Evolutionary conservation across 129 eudicot species (phyloP), one percentile per base, ranked within the genome.

Genomic region (Flaveria ramosissima): DNA sequence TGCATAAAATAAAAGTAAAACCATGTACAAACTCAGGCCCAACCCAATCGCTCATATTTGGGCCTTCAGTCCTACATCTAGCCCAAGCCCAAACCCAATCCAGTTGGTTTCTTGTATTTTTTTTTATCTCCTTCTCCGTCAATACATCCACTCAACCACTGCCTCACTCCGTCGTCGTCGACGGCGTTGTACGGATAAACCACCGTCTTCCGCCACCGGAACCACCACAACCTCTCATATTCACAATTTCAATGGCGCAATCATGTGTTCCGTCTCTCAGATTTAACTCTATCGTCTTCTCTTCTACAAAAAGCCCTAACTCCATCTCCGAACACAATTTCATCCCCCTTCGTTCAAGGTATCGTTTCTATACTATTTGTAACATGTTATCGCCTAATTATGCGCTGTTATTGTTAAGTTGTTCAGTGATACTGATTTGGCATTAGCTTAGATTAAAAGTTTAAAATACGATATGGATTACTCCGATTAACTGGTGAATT

Each of bases 311-410:
- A 81, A 77, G 78, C 73, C 78, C 79, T 78, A 79, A 30, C 61
- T 74, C 78, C 43, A 8, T 55, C 1, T 46, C 86, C 46, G 73
- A 71, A 42, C 72, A 56, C 70, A 81, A 62, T 26, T 43, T 68
- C 60, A 75, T 80, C 80, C 83, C 92, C 27, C 87, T 85, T 80
- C 83, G 63, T 74, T 80, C 86, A 50, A 83, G 93, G 92, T 88
- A 66, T n/a, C 21, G 56, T 3, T 27, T 70, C 24, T 24, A 27
- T 64, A 39, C 5, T 3, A 9, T 64, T n/a, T 57, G 47, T 13
- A 62, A 12, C 63, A 20, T 21, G 23, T 23, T 68, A 45, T 6
- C 10, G 15, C 4, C 12, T 1, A 42, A 2, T 9, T 77, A 24
- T 20, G 14, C 27, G 21, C 47, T 39, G 59, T 46, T 13, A 1